Percentiles rank a stretch among this genome's conserved stretches.
phyloP scores from a whole-genome alignment of 257 asterid genomes.

The Agastache rugosa region DNA sequence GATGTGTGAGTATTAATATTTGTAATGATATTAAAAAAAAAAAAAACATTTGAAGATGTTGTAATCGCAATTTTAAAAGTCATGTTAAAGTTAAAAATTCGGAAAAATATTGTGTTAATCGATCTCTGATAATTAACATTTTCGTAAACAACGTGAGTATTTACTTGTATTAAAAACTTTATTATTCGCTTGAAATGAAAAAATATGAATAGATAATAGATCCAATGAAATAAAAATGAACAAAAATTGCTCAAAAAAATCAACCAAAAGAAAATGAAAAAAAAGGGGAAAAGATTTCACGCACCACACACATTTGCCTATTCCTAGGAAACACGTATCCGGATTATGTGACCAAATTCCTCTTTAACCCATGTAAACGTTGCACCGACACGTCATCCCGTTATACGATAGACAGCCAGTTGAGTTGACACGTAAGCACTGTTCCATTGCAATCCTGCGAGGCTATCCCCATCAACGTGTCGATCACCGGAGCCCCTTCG shows the following conservation, averaged over 20 bases:
- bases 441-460: constrained; percentile 41
- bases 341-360: constrained; percentile 53
- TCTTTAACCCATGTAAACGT: constrained; percentile 3
- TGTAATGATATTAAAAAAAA: no score
- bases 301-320: constrained; percentile 7
- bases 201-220: neutral
- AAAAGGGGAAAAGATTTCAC: neutral
- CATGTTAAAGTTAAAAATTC: no score
- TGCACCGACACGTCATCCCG: constrained; percentile 43
- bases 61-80: no score
- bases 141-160: no score
- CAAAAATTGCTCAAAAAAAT: neutral
- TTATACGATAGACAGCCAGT: constrained; percentile 1
- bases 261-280: neutral
- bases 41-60: no score
- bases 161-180: no score
- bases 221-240: neutral
- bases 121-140: no score
- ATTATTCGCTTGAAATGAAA: neutral
- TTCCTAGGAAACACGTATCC: constrained; percentile 46
- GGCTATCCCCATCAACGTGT: constrained; percentile 39
- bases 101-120: no score
- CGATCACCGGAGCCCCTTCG: constrained; percentile 1
- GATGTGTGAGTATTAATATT: no score
- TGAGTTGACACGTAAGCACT: constrained; percentile 53